These are phyloP conservation scores for Clavaria fumosa DNA, from an alignment of 768 basidiomycete genomes.

Conservation along the genomic window DNA sequence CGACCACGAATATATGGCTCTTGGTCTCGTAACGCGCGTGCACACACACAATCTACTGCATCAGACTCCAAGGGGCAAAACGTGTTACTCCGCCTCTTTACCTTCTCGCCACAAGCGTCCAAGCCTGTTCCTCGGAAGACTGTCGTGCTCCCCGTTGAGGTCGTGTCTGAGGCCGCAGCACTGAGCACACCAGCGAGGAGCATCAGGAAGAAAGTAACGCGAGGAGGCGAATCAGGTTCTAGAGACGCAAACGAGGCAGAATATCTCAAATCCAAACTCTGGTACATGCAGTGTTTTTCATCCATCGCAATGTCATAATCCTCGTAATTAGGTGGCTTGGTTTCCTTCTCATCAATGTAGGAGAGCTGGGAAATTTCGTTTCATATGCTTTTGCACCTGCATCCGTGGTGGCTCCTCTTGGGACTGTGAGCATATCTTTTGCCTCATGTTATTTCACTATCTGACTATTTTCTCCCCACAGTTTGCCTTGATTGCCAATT, in stretches of 20 bases:
- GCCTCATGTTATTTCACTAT: constrained; percentile 5
- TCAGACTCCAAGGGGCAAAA: too few species aligned
- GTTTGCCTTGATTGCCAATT: constrained; percentile 93
- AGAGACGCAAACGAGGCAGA: constrained; percentile 48
- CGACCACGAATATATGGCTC: too few species aligned
- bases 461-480: constrained; percentile 17
- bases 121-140: too few species aligned
- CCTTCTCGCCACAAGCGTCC: too few species aligned
- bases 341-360: constrained; percentile 77
- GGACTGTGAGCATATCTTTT: constrained; percentile 49
- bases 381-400: constrained; percentile 85
- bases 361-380: constrained; percentile 82
- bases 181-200: too few species aligned
- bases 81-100: too few species aligned
- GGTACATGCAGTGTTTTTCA: constrained; percentile 33
- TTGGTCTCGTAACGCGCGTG: too few species aligned
- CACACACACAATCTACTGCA: too few species aligned
- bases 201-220: too few species aligned
- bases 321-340: constrained; percentile 72
- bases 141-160: too few species aligned
- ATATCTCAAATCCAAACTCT: constrained; percentile 75
- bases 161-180: too few species aligned
- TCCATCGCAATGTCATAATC: background rate
- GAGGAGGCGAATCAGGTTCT: too few species aligned
- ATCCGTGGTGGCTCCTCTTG: constrained; percentile 86